Evolutionary conservation across 2,329 filamentous ascomycete genomes (phyloP).

Genomic region (Fusarium fujikuroi): DNA sequence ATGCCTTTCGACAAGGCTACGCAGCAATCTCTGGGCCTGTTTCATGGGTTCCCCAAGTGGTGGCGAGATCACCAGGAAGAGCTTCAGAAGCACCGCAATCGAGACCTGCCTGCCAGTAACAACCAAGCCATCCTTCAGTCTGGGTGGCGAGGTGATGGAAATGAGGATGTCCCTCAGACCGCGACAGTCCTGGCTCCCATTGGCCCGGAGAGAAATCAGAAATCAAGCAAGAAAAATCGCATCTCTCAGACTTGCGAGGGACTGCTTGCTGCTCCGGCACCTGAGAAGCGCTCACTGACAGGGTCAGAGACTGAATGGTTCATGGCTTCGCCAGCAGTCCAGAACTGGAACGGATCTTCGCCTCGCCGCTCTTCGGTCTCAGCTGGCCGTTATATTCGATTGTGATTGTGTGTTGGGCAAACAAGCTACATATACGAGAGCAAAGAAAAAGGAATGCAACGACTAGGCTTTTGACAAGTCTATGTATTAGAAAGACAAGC

Average conservation of each 20-base stretch:
- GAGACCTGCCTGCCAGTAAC: not conserved
- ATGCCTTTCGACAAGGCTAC: constrained; percentile 79
- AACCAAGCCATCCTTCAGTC: constrained; percentile 5
- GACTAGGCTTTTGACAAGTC: not conserved
- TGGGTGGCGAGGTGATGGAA: constrained; percentile 25
- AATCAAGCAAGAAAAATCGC: constrained; percentile 1
- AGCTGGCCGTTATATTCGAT: constrained; percentile 12
- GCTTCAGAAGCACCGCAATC: constrained; percentile 44
- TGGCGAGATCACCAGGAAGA: constrained; percentile 67
- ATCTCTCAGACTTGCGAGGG: constrained; percentile 32
- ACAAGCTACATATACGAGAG: constrained; percentile 2
- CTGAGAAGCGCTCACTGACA: constrained; percentile 48
- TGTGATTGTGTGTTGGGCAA: not conserved
- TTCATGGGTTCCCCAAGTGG: constrained; percentile 70
- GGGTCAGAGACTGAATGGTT: constrained; percentile 29
- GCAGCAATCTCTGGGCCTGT: constrained; percentile 76
- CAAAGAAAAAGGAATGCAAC: constrained; percentile 2
- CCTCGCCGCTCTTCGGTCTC: constrained; percentile 21
- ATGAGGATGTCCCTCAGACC: constrained; percentile 4
- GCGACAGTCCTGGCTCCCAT: constrained; percentile 22
- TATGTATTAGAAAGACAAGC: not conserved
- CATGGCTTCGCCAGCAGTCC: constrained; percentile 9
- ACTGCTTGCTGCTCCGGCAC: constrained; percentile 46
- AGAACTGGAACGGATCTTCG: constrained; percentile 27
- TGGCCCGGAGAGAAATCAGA: constrained; percentile 26